Percentiles rank a stretch among this genome's conserved stretches.
phyloP scores from a whole-genome alignment of 768 basidiomycete genomes.

The Mycena pura region DNA sequence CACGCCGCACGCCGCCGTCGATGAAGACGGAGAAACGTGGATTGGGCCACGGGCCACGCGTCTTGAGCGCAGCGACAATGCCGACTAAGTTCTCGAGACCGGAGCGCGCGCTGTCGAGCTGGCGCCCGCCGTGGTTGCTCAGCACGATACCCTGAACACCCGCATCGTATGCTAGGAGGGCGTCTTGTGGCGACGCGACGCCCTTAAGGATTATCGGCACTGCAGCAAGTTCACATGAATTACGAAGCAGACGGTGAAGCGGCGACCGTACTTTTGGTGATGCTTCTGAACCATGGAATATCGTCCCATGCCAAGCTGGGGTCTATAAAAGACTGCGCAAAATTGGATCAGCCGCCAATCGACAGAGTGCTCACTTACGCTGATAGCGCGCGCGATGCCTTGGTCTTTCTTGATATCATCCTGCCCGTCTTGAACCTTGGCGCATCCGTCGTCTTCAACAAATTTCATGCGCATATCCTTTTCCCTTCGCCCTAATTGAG shows the following conservation, averaged over 20 bases:
- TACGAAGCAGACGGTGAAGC: conserved; percentile 17
- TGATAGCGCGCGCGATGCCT: conserved; percentile 94
- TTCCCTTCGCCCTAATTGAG: conserved; percentile 92
- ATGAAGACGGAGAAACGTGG: conserved; percentile 75
- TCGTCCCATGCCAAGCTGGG: conserved; percentile 89
- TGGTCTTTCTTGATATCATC: conserved; percentile 79
- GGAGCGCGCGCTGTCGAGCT: conserved; percentile 66
- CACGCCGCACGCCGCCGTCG: conserved; percentile 82
- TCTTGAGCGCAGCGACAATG: conserved; percentile 66
- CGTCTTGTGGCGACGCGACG: conserved; percentile 62
- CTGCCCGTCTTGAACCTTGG: conserved; percentile 54
- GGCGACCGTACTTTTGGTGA: conserved; percentile 63
- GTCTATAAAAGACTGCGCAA: conserved; percentile 87
- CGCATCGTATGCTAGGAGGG: conserved; percentile 31
- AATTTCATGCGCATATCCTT: conserved; percentile 99
- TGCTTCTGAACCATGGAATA: conserved; percentile 79
- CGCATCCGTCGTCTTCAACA: conserved; percentile 71
- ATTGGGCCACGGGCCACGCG: conserved; percentile 59
- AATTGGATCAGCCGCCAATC: background rate
- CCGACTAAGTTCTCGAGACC: conserved; percentile 75
- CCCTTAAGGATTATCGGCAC: conserved; percentile 79
- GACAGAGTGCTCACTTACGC: conserved; percentile 52
- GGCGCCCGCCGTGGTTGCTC: conserved; percentile 65
- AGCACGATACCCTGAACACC: conserved; percentile 54
- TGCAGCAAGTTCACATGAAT: conserved; percentile 50